Conservation (phyloP, 1,284 basidiomycete species). For the Leccinum holopus region DNA sequence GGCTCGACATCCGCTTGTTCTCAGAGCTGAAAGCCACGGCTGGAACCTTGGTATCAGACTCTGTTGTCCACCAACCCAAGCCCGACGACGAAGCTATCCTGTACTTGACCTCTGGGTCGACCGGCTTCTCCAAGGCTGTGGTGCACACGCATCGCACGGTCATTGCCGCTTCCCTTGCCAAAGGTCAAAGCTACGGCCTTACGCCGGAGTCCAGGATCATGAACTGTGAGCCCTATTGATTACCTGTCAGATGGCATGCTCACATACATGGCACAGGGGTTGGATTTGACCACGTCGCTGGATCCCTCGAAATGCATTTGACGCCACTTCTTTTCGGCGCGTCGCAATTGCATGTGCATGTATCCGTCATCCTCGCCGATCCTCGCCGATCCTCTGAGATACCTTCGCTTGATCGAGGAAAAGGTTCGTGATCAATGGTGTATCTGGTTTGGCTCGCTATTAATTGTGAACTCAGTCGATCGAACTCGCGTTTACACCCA, state of each 20-base stretch:
- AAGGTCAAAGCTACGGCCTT: conserved; percentile 24
- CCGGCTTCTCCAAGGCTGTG: conserved; percentile 30
- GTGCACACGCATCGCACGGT: conserved; percentile 28
- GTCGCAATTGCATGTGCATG: not conserved
- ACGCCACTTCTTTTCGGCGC: not conserved
- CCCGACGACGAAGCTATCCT: conserved; percentile 29
- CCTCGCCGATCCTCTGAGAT: conserved; percentile 30
- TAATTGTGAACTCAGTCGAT: conserved; percentile 21
- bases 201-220: conserved; percentile 27
- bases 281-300: not conserved
- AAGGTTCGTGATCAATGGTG: conserved; percentile 16
- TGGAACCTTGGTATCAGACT: conserved; percentile 6
- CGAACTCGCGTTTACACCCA: conserved; percentile 39
- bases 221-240: conserved; percentile 26
- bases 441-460: not conserved
- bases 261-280: not conserved
- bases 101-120: conserved; percentile 29
- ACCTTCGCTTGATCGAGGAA: conserved; percentile 31
- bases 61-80: conserved; percentile 16
- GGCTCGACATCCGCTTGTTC: not conserved
- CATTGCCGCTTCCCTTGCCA: conserved; percentile 28
- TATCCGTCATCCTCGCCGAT: conserved; percentile 25
- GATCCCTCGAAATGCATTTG: not conserved
- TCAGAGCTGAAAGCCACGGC: not conserved
- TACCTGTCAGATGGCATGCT: not conserved